These are phyloP conservation scores for Begonia fuchsioides DNA, from an alignment of 306 rosid genomes.

Conservation along the genomic window DNA sequence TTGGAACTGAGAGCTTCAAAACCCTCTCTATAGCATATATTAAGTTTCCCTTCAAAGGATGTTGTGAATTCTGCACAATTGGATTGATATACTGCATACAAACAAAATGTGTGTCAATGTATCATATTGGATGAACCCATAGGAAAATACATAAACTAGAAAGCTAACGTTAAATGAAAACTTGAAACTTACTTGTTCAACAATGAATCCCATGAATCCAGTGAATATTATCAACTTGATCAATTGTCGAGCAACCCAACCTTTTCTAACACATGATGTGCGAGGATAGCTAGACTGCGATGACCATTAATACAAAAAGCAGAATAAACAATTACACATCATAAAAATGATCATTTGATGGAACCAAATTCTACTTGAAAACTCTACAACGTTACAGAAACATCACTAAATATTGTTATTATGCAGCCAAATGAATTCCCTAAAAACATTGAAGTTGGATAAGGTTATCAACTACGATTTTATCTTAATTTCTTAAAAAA, in stretches of 20 bases:
- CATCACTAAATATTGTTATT: too few species aligned
- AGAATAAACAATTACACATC: neutral
- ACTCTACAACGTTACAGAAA: too few species aligned
- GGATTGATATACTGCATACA: constrained; percentile 87
- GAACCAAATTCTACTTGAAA: neutral
- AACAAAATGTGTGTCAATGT: constrained; percentile 17
- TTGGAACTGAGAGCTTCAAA: constrained; percentile 94
- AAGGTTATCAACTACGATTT: too few species aligned
- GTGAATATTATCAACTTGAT: constrained; percentile 77
- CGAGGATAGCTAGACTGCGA: constrained; percentile 83
- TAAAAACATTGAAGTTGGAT: too few species aligned
- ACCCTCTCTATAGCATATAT: constrained; percentile 80
- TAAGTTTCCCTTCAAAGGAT: constrained; percentile 82
- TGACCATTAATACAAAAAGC: constrained; percentile 12
- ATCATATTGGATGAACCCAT: constrained; percentile 2
- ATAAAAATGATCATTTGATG: neutral
- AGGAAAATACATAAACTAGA: constrained; percentile 1
- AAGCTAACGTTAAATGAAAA: constrained; percentile 5
- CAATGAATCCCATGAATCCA: constrained; percentile 94
- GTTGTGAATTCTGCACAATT: constrained; percentile 80
- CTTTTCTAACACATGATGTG: constrained; percentile 55
- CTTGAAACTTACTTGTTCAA: constrained; percentile 62
- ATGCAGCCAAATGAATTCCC: too few species aligned
- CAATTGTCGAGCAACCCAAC: constrained; percentile 84
- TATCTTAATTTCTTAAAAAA: neutral